Evolutionary conservation across 2,329 filamentous ascomycete species (phyloP).

Genomic region (Phyllosticta paracitricarpa): DNA sequence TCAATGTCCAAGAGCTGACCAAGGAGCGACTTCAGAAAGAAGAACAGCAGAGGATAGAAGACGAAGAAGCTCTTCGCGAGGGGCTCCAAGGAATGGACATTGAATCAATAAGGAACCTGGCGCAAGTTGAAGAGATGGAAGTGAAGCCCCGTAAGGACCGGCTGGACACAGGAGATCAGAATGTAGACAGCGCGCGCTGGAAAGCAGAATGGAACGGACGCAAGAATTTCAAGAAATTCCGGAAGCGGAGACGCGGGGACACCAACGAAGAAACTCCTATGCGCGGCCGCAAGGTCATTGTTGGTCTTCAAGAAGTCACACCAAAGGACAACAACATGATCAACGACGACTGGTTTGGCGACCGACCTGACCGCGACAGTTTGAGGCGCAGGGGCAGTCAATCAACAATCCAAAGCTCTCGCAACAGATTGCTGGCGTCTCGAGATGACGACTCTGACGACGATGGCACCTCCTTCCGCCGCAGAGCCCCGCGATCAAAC

Average conservation of each 20-base stretch:
- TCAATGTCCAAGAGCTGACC: slow-evolving; percentile 60
- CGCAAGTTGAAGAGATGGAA: slow-evolving; percentile 68
- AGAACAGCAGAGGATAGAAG: slow-evolving; percentile 43
- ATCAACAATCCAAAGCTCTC: slow-evolving; percentile 11
- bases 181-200: slow-evolving; percentile 55
- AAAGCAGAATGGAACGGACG: slow-evolving; percentile 85
- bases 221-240: slow-evolving; percentile 92
- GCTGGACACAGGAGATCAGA: slow-evolving; percentile 19
- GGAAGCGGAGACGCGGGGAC: slow-evolving; percentile 38
- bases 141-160: slow-evolving; percentile 36
- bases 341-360: slow-evolving; percentile 62
- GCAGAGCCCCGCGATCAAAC: background rate
- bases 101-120: slow-evolving; percentile 60
- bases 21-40: slow-evolving; percentile 43
- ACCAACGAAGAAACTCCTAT: slow-evolving; percentile 29
- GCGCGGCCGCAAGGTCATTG: slow-evolving; percentile 49
- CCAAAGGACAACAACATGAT: slow-evolving; percentile 52
- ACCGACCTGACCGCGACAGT: slow-evolving; percentile 20
- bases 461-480: slow-evolving; percentile 16
- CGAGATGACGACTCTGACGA: slow-evolving; percentile 23
- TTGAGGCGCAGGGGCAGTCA: slow-evolving; percentile 3
- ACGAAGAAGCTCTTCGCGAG: slow-evolving; percentile 53
- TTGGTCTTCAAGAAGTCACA: slow-evolving; percentile 61
- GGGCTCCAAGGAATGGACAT: slow-evolving; percentile 57
- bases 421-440: slow-evolving; percentile 4